phyloP scores from a whole-genome alignment of 371 early-diverging fungal species.

The Homolaphlyctis polyrhiza region DNA sequence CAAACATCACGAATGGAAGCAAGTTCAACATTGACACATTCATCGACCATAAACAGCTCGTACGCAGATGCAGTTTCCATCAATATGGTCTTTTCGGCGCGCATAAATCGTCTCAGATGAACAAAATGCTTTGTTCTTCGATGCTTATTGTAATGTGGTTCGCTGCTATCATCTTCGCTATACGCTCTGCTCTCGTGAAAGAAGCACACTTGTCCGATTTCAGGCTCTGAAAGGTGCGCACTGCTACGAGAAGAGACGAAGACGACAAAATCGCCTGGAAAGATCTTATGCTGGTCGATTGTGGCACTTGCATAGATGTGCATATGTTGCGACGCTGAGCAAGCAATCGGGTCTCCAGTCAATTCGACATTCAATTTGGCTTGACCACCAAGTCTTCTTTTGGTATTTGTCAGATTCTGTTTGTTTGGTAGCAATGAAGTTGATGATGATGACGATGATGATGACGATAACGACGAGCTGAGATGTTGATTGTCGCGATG shows the following conservation, averaged over 20 bases:
- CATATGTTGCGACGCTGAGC: too few species aligned
- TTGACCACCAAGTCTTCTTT: too few species aligned
- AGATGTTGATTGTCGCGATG: not conserved
- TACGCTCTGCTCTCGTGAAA: not conserved
- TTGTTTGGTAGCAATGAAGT: not conserved
- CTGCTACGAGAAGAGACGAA: not conserved
- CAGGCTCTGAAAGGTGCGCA: not conserved
- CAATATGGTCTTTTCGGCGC: constrained; percentile 45
- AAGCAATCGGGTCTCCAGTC: too few species aligned
- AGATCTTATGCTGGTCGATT: too few species aligned
- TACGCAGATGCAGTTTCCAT: constrained; percentile 40
- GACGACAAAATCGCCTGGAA: not conserved
- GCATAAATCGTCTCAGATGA: constrained; percentile 40
- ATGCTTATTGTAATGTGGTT: not conserved
- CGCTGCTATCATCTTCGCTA: not conserved
- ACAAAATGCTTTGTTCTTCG: not conserved
- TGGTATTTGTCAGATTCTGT: too few species aligned
- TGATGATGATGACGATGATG: not conserved
- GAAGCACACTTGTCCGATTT: not conserved
- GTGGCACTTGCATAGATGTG: too few species aligned
- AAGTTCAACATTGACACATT: constrained; percentile 36
- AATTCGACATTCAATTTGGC: too few species aligned
- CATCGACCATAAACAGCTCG: constrained; percentile 46
- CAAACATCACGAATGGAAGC: constrained; percentile 35
- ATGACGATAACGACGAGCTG: not conserved